Evolutionary conservation across 2,329 filamentous ascomycete genomes (phyloP), one percentile per base, ranked within the genome.

Genomic region (Fusarium avenaceum): DNA sequence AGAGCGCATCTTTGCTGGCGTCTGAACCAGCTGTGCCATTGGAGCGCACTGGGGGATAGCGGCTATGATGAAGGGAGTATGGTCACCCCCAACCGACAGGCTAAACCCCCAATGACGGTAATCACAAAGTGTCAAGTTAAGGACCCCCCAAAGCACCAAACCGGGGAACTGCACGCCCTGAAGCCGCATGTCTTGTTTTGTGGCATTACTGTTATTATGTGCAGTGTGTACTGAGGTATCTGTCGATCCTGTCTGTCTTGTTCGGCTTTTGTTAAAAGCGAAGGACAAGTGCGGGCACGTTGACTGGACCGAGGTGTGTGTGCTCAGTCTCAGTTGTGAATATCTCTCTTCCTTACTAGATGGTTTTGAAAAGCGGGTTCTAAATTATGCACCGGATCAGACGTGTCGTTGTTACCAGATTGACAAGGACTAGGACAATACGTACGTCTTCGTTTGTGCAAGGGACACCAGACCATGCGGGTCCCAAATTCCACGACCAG

Each of bases 401-500:
- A 61, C 59, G 54, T 56, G 47, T 60, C 49, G 45, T 56, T 65
- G 65, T 63, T 55, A 39, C 67, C 63, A 56, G 33, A 46, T 57
- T 53, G 48, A 50, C 59, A 57, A 59, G 69, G 71, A 59, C 68
- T 56, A 55, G 61, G 50, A 43, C 26, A 46, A 20, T 44, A 40
- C 46, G 39, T 56, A 63, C 39, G 46, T 38, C 47, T 67, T 63
- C 59, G 28, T 48, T 56, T 59, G 67, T 63, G 57, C 50, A 65
- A 71, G 65, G 68, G 46, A 64, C 44, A 35, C 47, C 54, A 47
- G 56, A 45, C 38, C 13, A 70, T 72, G 70, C 70, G 70, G 71
- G 67, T 64, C 61, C 58, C 53, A 69, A 72, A 67, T 54, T 62
- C 62, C 66, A 69, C 51, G 67, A 67, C 71, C 71, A 72, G 67